Base-by-base conservation (phyloP, 768 basidiomycete genomes). In the Leccinellum rugosiceps region DNA sequence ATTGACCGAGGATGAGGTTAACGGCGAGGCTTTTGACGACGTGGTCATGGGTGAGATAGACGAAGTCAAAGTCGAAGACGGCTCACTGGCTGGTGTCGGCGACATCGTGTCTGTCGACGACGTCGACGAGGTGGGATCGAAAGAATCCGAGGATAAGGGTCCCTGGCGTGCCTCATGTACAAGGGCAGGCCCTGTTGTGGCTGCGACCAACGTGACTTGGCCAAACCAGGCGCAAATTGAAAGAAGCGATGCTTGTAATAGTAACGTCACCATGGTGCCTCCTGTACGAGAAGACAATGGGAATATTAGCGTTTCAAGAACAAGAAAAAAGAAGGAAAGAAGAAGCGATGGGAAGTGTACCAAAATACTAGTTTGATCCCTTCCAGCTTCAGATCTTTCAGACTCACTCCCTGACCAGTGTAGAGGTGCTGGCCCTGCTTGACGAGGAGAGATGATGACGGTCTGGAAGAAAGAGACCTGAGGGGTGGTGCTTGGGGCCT, bases 91-190 rank as follows among this genome's bases (percentile, higher is more conserved):
- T 14, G 58, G 21, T 2, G 63, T 58, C 6, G 61, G 8, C 9
- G 65, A 19, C 63, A 62, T 70, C 1, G 54, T 63, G 38, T 41
- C 38, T n/a, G 11, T 55, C 34, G 53, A 25, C 32, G 54, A 50
- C 4, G 59, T 50, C 41, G 58, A 47, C 28, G 63, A 43, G 4
- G 53, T 21, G 47, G 61, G 61, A 35, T 21, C 46, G 50, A 60
- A 58, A 44, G 7, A 17, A 14, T 6, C 5, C 23, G 23, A 35
- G 59, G 43, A 46, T 35, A 57, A 41, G 51, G 61, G 59, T 26
- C 55, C 69, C 50, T 70, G 67, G 4, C 63, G 67, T 17, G 61
- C 60, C 67, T 67, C 63, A 34, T 61, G 65, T 55, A 48, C 9
- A 4, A 6, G 60, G 53, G 58, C 46, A 59, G 54, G 59, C 21